These are phyloP conservation scores for Daldinia loculata DNA, from an alignment of 495 filamentous ascomycete species.

Conservation along the genomic window DNA sequence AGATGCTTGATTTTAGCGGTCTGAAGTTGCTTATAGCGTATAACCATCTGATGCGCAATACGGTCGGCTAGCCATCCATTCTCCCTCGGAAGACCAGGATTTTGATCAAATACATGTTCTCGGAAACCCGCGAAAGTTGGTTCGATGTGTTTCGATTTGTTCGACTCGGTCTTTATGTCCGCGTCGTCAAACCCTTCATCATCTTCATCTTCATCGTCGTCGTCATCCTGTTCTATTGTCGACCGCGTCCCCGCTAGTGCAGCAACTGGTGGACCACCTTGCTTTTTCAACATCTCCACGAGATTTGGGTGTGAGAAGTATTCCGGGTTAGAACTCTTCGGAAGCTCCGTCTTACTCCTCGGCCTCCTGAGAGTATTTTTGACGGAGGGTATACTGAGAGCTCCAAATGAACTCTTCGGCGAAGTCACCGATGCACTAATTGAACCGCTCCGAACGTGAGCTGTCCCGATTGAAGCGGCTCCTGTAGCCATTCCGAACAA, in stretches of 20 bases:
- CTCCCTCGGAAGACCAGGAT: conserved; percentile 66
- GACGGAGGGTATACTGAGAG: conserved; percentile 53
- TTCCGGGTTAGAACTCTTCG: conserved; percentile 50
- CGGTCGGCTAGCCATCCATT: conserved; percentile 78
- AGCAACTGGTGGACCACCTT: conserved; percentile 68
- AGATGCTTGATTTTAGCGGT: conserved; percentile 76
- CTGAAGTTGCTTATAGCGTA: conserved; percentile 81
- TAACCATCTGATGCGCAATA: conserved; percentile 79
- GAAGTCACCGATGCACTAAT: conserved; percentile 63
- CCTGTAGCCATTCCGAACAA: conserved; percentile 69
- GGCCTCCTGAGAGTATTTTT: conserved; percentile 66
- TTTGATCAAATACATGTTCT: conserved; percentile 74
- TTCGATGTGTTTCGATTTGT: conserved; percentile 64
- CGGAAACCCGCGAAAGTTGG: conserved; percentile 83
- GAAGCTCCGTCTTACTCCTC: conserved; percentile 80
- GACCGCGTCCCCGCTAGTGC: conserved; percentile 55
- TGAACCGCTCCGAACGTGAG: conserved; percentile 64
- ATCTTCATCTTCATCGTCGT: conserved; percentile 62
- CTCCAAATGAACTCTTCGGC: conserved; percentile 56
- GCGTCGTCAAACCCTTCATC: conserved; percentile 63
- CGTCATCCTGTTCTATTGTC: conserved; percentile 47
- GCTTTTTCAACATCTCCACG: conserved; percentile 59
- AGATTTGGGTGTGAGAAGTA: conserved; percentile 46
- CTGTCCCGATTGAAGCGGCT: conserved; percentile 68
- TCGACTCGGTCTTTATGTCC: conserved; percentile 57